Evolutionary conservation across 495 filamentous ascomycete genomes (phyloP), one percentile per base, ranked within the genome.

Genomic region (Neurospora africana): DNA sequence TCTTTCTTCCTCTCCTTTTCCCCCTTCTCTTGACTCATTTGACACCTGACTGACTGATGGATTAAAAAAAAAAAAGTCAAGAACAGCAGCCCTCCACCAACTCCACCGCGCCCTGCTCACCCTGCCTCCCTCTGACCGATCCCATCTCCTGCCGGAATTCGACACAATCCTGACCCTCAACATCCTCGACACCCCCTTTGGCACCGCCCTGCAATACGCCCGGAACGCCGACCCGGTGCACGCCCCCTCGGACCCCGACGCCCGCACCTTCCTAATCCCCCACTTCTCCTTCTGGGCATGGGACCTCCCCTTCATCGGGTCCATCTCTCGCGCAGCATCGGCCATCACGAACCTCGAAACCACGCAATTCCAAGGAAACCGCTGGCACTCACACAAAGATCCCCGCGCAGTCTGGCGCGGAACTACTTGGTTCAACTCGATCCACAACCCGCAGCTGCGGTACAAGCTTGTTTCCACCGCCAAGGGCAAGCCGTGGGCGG

Each of bases 281-380:
- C 91, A 94, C 81, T 94, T 94, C 78, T 87, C 88, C 73, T 92
- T 90, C 83, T 94, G 90, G 90, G 83, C 88, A 1, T 93, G 90
- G 90, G 84, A 89, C 1, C 84, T 90, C 58, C 83, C 87, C 38
- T 83, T 86, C 71, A 84, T 92, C 53, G 87, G 87, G 5, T 86
- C 87, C 9, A 87, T 90, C 70, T 75, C 82, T 17, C 86, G 87
- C 72, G 86, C 89, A 3, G 76, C 80, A 0, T 27, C 67, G 4
- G 86, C 86, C 33, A 87, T 90, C 58, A 53, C 80, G 0, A 5
- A n/a, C 0, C 71, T 86, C 43, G 85, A 87, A 44, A 0, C 30
- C 0, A 2, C 9, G 9, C 23, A 53, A 9, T 74, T 71, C 69
- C 5, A 69, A 5, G 33, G 43, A 2, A 41, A 41, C 40, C 3